Evolutionary conservation across 495 filamentous ascomycete species (phyloP), one percentile per base, ranked within the genome.

Genomic region (Hypoxylon lienhwacheense): DNA sequence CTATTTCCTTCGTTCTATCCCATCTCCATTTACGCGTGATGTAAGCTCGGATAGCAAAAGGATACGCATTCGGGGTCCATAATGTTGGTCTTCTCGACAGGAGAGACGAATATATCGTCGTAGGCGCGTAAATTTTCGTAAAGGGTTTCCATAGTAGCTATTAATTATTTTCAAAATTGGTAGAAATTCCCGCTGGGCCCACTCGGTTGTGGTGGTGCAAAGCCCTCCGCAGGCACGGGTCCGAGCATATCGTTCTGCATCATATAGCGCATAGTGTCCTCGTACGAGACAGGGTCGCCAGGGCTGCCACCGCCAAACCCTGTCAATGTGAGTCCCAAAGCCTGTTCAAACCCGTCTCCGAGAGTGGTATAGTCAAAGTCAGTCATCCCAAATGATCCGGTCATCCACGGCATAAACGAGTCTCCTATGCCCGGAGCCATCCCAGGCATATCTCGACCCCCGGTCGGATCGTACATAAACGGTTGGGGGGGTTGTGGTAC

Each of bases 281-380:
- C 64, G 40, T 68, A 59, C 20, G 55, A 61, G 21, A 53, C 34
- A 20, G 47, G 57, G 45, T 64, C 49, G 17, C 57, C 64, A 0
- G 56, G 64, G 21, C 56, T 63, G 3, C 58, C 62, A 37, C 59
- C 65, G 8, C 59, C 54, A 7, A 74, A 64, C 4, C 67, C 70
- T 7, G 68, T 78, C 14, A 83, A 58, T 7, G 75, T 75, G 59
- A 79, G 69, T 17, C 75, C 77, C 65, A 81, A 72, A 3, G 74
- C 77, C 37, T 79, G 72, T 41, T 77, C 75, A 37, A 79, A 74
- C 8, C 72, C 72, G 52, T 73, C 75, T 5, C 72, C 75, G 2
- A 72, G 56, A 14, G 39, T 61, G 10, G 56, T 32, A 37, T 70
- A 76, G 47, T 73, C 68, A 14, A 77, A 64, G 25, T 74, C 73